Conservation (phyloP, 1,284 basidiomycete species). For the Moesziomyces sp. region DNA sequence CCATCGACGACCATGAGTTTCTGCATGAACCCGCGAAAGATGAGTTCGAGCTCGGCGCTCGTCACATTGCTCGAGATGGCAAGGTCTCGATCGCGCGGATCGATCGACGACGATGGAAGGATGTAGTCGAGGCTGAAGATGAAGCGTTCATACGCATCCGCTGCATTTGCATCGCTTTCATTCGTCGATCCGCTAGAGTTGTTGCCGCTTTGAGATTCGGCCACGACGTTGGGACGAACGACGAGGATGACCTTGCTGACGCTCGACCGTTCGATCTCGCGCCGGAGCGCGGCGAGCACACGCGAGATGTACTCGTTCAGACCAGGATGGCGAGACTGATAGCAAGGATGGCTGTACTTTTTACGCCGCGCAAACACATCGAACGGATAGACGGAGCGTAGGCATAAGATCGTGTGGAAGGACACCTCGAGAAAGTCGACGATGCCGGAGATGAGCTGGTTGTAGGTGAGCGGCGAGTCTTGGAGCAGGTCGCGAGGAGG, state of each 20-base stretch:
- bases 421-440: constrained; percentile 78
- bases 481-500: constrained; percentile 30
- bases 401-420: constrained; percentile 88
- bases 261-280: constrained; percentile 74
- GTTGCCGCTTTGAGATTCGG: constrained; percentile 1
- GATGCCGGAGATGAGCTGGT: constrained; percentile 45
- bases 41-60: constrained; percentile 75
- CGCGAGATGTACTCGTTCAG: constrained; percentile 87
- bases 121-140: constrained; percentile 73
- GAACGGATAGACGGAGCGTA: constrained; percentile 87
- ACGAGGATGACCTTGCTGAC: constrained; percentile 20
- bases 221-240: constrained; percentile 24
- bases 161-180: not conserved
- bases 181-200: constrained; percentile 12
- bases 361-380: constrained; percentile 85
- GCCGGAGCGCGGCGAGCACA: constrained; percentile 78
- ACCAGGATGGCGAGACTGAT: constrained; percentile 87
- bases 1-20: constrained; percentile 84
- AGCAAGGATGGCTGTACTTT: constrained; percentile 89
- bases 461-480: constrained; percentile 48
- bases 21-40: constrained; percentile 85
- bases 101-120: constrained; percentile 78
- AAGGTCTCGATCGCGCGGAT: constrained; percentile 72
- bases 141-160: constrained; percentile 74
- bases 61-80: constrained; percentile 77